These are phyloP conservation scores for Phytophthora sp. DNA, from an alignment of 352 stramenopile species.

Conservation along the genomic window DNA sequence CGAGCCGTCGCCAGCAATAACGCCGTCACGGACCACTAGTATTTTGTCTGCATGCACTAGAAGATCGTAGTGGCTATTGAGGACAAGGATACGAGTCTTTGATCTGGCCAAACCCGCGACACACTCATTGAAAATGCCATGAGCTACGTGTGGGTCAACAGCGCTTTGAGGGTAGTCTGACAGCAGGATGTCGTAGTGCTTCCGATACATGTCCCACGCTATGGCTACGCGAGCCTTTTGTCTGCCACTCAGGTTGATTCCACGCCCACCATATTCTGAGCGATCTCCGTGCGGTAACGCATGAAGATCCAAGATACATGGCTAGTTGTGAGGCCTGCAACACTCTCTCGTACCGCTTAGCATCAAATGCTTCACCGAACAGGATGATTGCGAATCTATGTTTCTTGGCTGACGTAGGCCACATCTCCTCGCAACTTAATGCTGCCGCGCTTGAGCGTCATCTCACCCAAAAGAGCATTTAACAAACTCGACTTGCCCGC, in stretches of 20 bases:
- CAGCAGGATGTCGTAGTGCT: constrained; percentile 89
- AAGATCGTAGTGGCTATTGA: constrained; percentile 43
- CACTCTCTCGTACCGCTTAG: constrained; percentile 39
- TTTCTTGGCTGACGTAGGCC: constrained; percentile 86
- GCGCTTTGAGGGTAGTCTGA: constrained; percentile 86
- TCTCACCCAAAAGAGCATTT: constrained; percentile 49
- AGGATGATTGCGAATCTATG: constrained; percentile 90
- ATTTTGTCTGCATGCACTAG: constrained; percentile 30
- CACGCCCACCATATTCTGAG: constrained; percentile 94
- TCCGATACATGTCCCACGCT: constrained; percentile 91
- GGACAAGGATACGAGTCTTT: constrained; percentile 84
- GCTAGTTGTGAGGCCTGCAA: constrained; percentile 74
- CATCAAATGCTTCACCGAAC: constrained; percentile 30
- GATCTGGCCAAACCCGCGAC: constrained; percentile 21
- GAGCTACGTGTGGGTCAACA: constrained; percentile 39
- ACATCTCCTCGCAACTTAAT: constrained; percentile 30
- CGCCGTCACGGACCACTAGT: constrained; percentile 33
- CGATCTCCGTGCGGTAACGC: constrained; percentile 84
- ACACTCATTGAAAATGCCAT: constrained; percentile 42
- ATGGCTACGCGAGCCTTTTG: constrained; percentile 88
- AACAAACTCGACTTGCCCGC: constrained; percentile 54
- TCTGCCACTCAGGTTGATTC: constrained; percentile 93
- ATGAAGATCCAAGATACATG: constrained; percentile 87
- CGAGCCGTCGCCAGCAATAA: constrained; percentile 28
- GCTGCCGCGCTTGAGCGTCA: constrained; percentile 25